Conservation (phyloP, 2,329 filamentous ascomycete genomes). For the Hypoxylon sp. region DNA sequence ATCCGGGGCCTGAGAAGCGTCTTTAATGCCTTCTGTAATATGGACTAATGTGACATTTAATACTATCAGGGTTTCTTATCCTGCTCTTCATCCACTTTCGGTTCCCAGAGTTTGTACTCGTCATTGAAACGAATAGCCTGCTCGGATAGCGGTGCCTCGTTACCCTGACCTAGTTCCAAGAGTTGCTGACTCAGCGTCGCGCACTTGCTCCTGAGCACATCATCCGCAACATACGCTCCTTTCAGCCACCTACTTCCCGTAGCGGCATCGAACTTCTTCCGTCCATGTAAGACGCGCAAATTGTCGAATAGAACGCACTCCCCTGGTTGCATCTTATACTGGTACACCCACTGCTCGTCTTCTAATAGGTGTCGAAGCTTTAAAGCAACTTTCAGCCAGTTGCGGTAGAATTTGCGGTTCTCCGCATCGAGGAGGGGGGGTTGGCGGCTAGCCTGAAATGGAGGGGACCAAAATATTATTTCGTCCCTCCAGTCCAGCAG, state of each 20-base stretch:
- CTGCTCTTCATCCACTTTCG: not conserved
- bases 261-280: conserved; percentile 78
- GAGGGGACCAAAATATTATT: conserved; percentile 79
- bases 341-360: conserved; percentile 70
- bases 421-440: not conserved
- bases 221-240: conserved; percentile 80
- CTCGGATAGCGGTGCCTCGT: not conserved
- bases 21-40: no score
- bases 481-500: conserved; percentile 60
- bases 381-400: conserved; percentile 66
- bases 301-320: conserved; percentile 97
- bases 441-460: conserved; percentile 75
- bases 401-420: conserved; percentile 23
- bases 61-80: no score
- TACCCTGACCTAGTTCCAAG: not conserved
- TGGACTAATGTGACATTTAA: no score
- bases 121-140: not conserved
- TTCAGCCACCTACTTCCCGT: conserved; percentile 84
- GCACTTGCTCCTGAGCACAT: conserved; percentile 53
- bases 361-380: conserved; percentile 74
- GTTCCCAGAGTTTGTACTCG: conserved; percentile 6
- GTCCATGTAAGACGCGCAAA: conserved; percentile 84
- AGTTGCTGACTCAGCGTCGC: not conserved
- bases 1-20: no score
- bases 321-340: conserved; percentile 82